phyloP scores from a whole-genome alignment of 2,329 filamentous ascomycete species.

The Torrubiella hemipterigena region DNA sequence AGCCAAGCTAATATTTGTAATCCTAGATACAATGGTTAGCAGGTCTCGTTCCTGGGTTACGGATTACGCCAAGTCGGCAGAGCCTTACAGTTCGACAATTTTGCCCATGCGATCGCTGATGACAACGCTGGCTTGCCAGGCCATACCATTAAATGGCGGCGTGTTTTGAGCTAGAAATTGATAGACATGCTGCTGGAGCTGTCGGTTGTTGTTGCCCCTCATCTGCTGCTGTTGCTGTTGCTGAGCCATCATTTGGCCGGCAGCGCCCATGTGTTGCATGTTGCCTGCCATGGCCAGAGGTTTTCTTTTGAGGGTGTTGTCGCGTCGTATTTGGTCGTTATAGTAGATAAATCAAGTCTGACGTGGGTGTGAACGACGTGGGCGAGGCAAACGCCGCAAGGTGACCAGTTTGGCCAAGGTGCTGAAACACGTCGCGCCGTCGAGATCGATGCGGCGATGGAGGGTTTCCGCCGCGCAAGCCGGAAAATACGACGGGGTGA shows the following conservation, averaged over 20 bases:
- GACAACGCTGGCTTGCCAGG: constrained; percentile 26
- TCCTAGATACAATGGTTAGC: constrained; percentile 19
- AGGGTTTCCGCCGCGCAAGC: no score
- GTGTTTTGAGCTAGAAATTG: constrained; percentile 23
- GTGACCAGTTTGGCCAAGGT: no score
- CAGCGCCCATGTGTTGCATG: constrained; percentile 42
- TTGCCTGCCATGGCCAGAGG: constrained; percentile 51
- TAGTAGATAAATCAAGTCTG: no score
- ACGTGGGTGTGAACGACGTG: no score
- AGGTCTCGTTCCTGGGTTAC: background rate
- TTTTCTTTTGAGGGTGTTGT: no score
- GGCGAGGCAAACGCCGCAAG: no score
- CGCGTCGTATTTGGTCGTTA: no score
- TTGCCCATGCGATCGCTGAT: constrained; percentile 29
- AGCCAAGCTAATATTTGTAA: constrained; percentile 38
- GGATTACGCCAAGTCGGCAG: background rate
- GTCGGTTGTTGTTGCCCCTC: constrained; percentile 16
- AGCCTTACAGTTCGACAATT: constrained; percentile 28
- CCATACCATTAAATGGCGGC: constrained; percentile 16
- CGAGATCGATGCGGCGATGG: no score
- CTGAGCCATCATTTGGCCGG: constrained; percentile 31
- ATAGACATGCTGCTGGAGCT: constrained; percentile 27
- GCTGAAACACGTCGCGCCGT: no score
- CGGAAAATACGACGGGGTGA: no score
- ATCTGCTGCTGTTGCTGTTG: constrained; percentile 26